A percentile compares a stretch with the other conserved stretches of the same genome.
phyloP scores from a whole-genome alignment of 495 filamentous ascomycete genomes.

The Penicillium dipodomyicola region DNA sequence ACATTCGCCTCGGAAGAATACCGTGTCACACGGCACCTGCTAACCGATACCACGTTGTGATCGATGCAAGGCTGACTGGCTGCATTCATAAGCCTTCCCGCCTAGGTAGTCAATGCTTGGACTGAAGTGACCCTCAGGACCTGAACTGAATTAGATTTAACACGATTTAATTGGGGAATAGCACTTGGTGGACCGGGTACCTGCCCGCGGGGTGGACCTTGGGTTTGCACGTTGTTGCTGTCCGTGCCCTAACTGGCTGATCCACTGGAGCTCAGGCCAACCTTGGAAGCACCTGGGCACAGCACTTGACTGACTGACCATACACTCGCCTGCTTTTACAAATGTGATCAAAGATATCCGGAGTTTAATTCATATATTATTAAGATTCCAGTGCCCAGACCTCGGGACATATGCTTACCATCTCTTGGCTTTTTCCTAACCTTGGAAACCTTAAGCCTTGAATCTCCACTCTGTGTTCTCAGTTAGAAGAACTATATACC shows the following conservation, averaged over 20 bases:
- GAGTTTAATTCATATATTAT: no score
- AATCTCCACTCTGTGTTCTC: no score
- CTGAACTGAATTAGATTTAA: not conserved
- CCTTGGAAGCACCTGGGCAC: no score
- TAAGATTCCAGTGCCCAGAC: no score
- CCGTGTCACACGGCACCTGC: not conserved
- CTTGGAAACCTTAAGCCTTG: no score
- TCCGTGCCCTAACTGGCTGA: not conserved
- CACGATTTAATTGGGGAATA: not conserved
- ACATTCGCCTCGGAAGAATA: constrained; percentile 1
- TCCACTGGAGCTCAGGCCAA: no score
- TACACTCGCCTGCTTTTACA: not conserved
- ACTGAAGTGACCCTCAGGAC: not conserved
- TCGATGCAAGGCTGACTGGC: constrained; percentile 7
- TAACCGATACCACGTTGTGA: constrained; percentile 9
- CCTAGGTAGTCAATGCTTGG: not conserved
- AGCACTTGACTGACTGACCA: no score
- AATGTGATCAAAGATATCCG: no score
- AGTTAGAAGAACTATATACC: no score
- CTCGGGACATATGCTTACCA: no score
- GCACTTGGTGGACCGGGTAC: not conserved
- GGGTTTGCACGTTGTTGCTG: constrained; percentile 5
- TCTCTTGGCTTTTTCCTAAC: no score
- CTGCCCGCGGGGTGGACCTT: not conserved
- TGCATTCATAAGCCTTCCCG: not conserved